Base-by-base conservation (phyloP, 140 eudicot species). In the Flaveria floridana region DNA sequence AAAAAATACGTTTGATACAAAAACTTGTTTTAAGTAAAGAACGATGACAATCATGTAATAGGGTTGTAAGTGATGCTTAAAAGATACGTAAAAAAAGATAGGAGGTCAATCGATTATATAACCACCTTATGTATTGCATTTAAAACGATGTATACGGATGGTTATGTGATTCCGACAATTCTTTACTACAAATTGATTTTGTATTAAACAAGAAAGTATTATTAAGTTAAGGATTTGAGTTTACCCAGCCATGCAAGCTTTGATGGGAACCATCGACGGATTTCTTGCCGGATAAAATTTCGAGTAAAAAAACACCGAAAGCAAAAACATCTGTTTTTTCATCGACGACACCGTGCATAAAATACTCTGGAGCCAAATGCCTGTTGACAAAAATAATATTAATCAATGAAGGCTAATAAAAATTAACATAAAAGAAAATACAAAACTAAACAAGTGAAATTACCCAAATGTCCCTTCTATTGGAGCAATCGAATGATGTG, bases 391-490 rank as follows among this genome's bases (percentile, higher is more conserved):
- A 58, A 41, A 62, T 18, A 8, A 13, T 58, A 23, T 53, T 4
- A 10, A 46, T 46, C 51, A 72, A 30, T 7, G n/a, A 72, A 28
- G 6, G 61, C 50, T 65, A 14, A 4, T 44, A 41, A 3, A 26
- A 28, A 48, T 34, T 16, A 1, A 52, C 14, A 19, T 47, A n/a
- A 3, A 50, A 28, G 0, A 46, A n/a, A 71, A 63, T 19, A 20
- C 15, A 61, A n/a, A 18, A 21, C 0, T 4, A n/a, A 20, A 61
- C 62, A 59, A 16, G 12, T 68, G 58, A 75, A 78, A 51, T 12
- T 84, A 93, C 99, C 99, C 99, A 75, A 93, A 91, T 68, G 99
- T 93, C 74, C 99, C 99, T 85, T 93, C 99, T 8, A 93, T 93
- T 44, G 99, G 99, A 76, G 85, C 95, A 64, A 94, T 86, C 1